Evolutionary conservation across 371 early-diverging fungal genomes (phyloP).

Genomic region (Mucor indicus): DNA sequence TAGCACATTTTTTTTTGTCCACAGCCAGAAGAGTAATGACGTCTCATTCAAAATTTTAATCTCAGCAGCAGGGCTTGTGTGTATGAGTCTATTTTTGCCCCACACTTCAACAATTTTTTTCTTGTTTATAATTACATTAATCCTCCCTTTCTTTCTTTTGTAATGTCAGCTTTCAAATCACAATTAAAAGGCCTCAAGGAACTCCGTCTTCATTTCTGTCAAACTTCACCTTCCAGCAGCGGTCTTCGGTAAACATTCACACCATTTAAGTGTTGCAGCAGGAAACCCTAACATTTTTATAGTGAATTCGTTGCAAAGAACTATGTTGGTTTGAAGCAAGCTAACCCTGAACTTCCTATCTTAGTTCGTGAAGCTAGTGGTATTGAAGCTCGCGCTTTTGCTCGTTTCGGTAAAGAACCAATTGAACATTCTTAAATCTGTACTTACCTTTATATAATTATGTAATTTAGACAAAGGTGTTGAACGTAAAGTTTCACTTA

Average conservation of each 20-base stretch:
- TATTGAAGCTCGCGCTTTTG: constrained; percentile 86
- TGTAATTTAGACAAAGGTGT: constrained; percentile 86
- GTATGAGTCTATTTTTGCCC: not conserved
- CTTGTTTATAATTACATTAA: too few relatives aligned
- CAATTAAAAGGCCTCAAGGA: constrained; percentile 76
- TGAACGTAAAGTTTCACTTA: constrained; percentile 77
- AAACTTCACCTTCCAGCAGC: constrained; percentile 77
- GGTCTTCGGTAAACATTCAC: constrained; percentile 70
- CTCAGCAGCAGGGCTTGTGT: too few relatives aligned
- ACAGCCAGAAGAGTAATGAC: too few relatives aligned
- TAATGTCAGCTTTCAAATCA: constrained; percentile 43
- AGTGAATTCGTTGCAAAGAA: constrained; percentile 84
- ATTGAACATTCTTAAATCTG: too few relatives aligned
- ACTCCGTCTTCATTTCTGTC: constrained; percentile 89
- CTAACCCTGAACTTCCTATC: constrained; percentile 87
- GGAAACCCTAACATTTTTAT: constrained; percentile 1
- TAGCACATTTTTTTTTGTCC: too few relatives aligned
- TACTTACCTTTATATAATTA: too few relatives aligned
- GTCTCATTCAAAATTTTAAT: too few relatives aligned
- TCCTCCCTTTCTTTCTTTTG: not conserved
- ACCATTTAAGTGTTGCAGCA: not conserved
- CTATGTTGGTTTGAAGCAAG: constrained; percentile 77
- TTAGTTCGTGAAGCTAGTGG: constrained; percentile 88
- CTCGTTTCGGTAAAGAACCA: constrained; percentile 76
- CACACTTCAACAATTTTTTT: not conserved